Conservation (phyloP, 495 filamentous ascomycete species). For the Hypoxylon intermedium region DNA sequence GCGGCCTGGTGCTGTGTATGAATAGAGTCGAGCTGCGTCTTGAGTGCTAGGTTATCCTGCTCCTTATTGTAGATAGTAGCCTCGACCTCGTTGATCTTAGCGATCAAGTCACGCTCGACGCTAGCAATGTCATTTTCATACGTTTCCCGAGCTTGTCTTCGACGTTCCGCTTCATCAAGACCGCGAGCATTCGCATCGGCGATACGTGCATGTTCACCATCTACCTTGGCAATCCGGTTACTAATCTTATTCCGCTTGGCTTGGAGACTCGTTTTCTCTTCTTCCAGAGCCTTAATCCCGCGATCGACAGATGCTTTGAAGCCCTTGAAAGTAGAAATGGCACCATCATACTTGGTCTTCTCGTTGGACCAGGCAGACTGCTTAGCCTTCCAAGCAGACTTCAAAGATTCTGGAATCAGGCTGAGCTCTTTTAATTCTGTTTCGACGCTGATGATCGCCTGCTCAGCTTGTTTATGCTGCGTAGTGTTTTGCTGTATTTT, state of each 20-base stretch:
- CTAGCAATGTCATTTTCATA: constrained; percentile 69
- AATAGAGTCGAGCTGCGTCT: constrained; percentile 49
- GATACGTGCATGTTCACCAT: constrained; percentile 79
- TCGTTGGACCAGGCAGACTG: constrained; percentile 69
- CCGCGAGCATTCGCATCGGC: constrained; percentile 77
- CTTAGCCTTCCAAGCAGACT: constrained; percentile 64
- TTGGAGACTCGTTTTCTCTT: constrained; percentile 69
- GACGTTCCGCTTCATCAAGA: constrained; percentile 75
- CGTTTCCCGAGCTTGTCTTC: constrained; percentile 69
- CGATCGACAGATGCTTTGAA: constrained; percentile 70
- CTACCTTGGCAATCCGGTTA: constrained; percentile 75
- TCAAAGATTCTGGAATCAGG: constrained; percentile 70
- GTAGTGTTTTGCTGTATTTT: constrained; percentile 79
- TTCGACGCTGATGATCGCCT: constrained; percentile 68
- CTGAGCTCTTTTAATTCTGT: constrained; percentile 71
- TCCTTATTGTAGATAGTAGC: constrained; percentile 51
- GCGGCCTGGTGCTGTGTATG: constrained; percentile 45
- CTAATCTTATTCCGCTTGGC: constrained; percentile 81
- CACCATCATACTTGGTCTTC: constrained; percentile 66
- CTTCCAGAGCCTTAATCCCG: constrained; percentile 67
- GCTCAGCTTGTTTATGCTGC: constrained; percentile 80
- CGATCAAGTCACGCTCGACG: constrained; percentile 56
- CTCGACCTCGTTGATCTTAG: constrained; percentile 47
- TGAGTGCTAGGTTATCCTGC: constrained; percentile 49
- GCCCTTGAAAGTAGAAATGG: constrained; percentile 64